Percentiles rank a stretch among this genome's conserved stretches.
Conservation (phyloP, 208 protist genomes). For the Acanthamoeba divionensis region DNA sequence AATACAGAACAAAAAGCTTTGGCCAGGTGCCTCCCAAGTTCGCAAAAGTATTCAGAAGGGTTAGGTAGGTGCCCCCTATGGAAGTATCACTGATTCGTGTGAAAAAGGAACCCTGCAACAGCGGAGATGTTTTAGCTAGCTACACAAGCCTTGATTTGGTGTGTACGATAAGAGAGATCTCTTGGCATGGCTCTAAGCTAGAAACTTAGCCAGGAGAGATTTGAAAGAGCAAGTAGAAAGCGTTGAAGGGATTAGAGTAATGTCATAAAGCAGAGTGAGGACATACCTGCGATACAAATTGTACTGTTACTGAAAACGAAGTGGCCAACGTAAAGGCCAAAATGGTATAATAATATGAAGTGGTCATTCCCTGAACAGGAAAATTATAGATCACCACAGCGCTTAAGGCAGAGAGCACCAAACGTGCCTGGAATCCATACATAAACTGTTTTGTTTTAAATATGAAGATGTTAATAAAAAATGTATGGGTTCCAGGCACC, state of each 20-base stretch:
- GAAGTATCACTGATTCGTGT: constrained; percentile 57
- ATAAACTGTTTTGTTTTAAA: constrained; percentile 2
- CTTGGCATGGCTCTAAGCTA: not conserved
- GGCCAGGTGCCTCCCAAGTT: constrained; percentile 71
- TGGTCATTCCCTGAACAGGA: not conserved
- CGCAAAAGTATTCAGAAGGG: constrained; percentile 70
- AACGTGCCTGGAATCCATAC: not conserved
- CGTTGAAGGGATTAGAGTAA: too few relatives aligned
- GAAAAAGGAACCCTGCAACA: constrained; percentile 65
- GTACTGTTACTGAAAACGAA: constrained; percentile 27
- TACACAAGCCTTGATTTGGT: not conserved
- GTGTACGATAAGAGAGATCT: not conserved
- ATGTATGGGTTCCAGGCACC: too few relatives aligned
- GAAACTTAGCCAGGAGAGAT: not conserved
- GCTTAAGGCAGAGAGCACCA: constrained; percentile 9
- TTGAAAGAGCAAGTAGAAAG: not conserved
- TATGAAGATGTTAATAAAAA: not conserved
- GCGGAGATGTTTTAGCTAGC: not conserved
- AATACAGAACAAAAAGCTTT: constrained; percentile 54
- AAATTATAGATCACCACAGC: constrained; percentile 44
- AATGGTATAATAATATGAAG: not conserved
- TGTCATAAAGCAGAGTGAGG: not conserved
- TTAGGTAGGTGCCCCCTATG: constrained; percentile 73
- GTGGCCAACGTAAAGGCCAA: constrained; percentile 1
- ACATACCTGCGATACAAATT: constrained; percentile 44